Evolutionary conservation across 768 basidiomycete genomes (phyloP).

Genomic region (Termitomyces sp.): DNA sequence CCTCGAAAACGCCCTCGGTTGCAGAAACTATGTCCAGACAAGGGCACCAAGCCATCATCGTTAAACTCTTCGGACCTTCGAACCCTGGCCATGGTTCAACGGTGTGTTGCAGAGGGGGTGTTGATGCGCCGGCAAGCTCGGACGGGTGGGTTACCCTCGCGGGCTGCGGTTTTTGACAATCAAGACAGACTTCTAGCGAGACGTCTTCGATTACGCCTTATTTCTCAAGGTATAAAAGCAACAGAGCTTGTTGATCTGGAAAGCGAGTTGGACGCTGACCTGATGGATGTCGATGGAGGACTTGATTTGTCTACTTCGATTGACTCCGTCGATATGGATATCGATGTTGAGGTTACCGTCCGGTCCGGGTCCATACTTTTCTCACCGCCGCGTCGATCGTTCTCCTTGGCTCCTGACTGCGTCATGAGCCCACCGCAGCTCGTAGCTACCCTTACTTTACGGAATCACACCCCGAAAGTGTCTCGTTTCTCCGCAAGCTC

Average conservation of each 20-base stretch:
- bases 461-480: constrained; percentile 8
- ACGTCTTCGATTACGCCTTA: constrained; percentile 13
- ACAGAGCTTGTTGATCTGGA: constrained; percentile 11
- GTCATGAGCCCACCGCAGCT: constrained; percentile 7
- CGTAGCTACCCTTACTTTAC: constrained; percentile 14
- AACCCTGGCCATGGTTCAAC: constrained; percentile 15
- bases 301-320: constrained; percentile 7
- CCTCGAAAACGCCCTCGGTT: constrained; percentile 18
- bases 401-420: constrained; percentile 1
- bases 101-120: constrained; percentile 14
- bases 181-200: constrained; percentile 16
- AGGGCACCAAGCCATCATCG: constrained; percentile 1
- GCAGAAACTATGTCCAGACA: constrained; percentile 5
- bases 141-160: neutral
- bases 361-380: constrained; percentile 1
- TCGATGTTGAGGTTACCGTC: constrained; percentile 13
- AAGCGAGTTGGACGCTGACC: neutral
- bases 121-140: constrained; percentile 2
- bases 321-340: constrained; percentile 17
- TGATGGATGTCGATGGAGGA: constrained; percentile 13
- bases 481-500: constrained; percentile 4
- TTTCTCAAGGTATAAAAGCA: constrained; percentile 9
- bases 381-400: constrained; percentile 3
- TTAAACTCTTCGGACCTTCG: constrained; percentile 12
- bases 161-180: constrained; percentile 7